A percentile compares a stretch with the other conserved stretches of the same genome.
Evolutionary conservation across 1,284 basidiomycete genomes (phyloP).

Genomic region (Takashimella tepidaria): DNA sequence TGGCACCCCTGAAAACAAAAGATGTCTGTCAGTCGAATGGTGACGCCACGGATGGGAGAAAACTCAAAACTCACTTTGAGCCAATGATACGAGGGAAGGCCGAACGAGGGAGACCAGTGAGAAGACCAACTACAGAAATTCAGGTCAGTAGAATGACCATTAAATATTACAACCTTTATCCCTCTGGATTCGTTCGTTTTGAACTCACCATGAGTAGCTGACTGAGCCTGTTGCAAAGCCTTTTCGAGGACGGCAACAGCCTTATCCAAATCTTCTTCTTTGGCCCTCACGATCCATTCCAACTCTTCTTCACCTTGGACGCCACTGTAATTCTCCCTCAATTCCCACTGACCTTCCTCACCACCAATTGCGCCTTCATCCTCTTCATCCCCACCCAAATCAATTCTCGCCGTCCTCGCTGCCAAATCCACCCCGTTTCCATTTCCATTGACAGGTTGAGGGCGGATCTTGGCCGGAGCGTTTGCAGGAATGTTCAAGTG

Average conservation of each 20-base stretch:
- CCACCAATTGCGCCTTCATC: constrained; percentile 48
- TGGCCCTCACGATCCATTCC: constrained; percentile 74
- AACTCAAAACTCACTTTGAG: constrained; percentile 58
- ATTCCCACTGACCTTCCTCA: constrained; percentile 57
- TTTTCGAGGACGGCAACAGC: constrained; percentile 62
- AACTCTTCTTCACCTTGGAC: constrained; percentile 63
- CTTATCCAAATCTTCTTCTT: constrained; percentile 68
- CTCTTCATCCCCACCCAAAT: constrained; percentile 58
- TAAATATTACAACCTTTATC: no score
- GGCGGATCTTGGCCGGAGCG: constrained; percentile 59
- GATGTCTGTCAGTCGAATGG: constrained; percentile 3
- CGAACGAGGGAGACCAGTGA: constrained; percentile 48
- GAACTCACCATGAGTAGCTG: constrained; percentile 50
- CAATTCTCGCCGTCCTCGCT: constrained; percentile 65
- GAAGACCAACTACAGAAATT: constrained; percentile 38
- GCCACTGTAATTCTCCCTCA: constrained; percentile 68
- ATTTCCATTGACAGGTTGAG: constrained; percentile 52
- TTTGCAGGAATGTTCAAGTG: constrained; percentile 68
- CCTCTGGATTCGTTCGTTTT: no score
- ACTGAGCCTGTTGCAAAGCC: constrained; percentile 66
- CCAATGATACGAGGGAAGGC: constrained; percentile 74
- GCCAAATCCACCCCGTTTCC: constrained; percentile 28
- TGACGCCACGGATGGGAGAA: no score
- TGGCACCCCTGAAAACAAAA: no score
- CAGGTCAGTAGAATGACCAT: constrained; percentile 5